These are phyloP conservation scores for Mangifera indica DNA, from an alignment of 345 rosid species.

Conservation along the genomic window DNA sequence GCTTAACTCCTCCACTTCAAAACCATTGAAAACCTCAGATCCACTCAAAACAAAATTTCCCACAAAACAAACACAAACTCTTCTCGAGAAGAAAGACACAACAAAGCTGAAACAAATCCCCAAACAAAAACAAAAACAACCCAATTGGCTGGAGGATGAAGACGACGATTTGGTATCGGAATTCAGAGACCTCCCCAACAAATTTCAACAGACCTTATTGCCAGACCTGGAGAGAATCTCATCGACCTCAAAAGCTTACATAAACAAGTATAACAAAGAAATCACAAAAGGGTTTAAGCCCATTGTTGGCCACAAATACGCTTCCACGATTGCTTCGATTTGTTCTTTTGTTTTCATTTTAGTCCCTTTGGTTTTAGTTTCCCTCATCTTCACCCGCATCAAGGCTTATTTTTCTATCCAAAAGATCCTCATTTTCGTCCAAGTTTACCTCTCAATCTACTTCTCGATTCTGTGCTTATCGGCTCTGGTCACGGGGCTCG, in stretches of 20 bases:
- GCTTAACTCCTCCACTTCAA: conserved; percentile 40
- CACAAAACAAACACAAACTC: no score
- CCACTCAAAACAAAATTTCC: no score
- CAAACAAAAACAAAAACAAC: conserved; percentile 29
- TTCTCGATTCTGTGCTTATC: conserved; percentile 81
- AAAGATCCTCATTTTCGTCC: conserved; percentile 72
- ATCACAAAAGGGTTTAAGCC: conserved; percentile 82
- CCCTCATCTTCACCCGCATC: conserved; percentile 68
- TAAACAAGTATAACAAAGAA: conserved; percentile 73
- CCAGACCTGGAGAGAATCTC: conserved; percentile 91
- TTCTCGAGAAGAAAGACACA: conserved; percentile 18
- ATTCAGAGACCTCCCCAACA: conserved; percentile 73
- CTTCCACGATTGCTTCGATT: conserved; percentile 62
- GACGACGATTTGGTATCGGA: conserved; percentile 61
- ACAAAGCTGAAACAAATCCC: conserved; percentile 17
- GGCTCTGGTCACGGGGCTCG: conserved; percentile 71
- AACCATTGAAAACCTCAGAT: conserved; percentile 28
- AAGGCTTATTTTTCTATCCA: conserved; percentile 90
- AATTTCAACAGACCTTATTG: conserved; percentile 62
- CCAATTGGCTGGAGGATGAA: conserved; percentile 58
- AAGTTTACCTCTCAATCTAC: conserved; percentile 90
- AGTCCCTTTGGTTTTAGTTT: conserved; percentile 76
- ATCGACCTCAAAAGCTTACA: conserved; percentile 64
- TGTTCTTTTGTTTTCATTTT: conserved; percentile 68
- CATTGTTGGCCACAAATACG: conserved; percentile 69